Conservation (phyloP, 1,139 yeast species). For the Pichia sp. region DNA sequence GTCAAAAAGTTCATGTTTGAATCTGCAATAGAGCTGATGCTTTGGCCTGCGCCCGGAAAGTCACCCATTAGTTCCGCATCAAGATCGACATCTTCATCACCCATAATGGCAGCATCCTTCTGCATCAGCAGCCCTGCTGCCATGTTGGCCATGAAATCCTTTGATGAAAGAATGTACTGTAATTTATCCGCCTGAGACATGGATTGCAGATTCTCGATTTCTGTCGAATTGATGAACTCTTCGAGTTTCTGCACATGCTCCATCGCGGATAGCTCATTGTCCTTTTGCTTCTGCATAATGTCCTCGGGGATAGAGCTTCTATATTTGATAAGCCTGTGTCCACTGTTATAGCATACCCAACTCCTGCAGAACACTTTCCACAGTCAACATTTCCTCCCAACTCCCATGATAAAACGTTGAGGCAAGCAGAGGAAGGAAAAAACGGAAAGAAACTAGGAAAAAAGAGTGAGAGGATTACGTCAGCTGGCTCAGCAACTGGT, state of each 20-base stretch:
- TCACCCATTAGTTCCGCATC: not conserved
- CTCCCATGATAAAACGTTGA: not conserved
- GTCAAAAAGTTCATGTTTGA: conserved; percentile 3
- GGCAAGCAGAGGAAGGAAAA: not conserved
- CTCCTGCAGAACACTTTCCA: too few species aligned
- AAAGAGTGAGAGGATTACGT: not conserved
- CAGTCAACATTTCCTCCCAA: too few species aligned
- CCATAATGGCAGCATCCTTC: not conserved
- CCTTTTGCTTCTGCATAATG: not conserved
- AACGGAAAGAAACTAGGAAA: not conserved
- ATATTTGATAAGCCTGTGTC: not conserved
- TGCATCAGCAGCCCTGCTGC: conserved; percentile 5
- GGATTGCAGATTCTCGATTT: conserved; percentile 13
- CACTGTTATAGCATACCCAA: too few species aligned
- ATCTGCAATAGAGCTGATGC: not conserved
- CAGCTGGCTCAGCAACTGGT: conserved; percentile 6
- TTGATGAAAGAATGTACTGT: conserved; percentile 18
- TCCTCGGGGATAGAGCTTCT: not conserved
- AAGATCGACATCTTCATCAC: not conserved
- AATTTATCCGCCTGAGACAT: conserved; percentile 21
- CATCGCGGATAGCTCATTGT: not conserved
- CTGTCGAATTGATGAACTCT: conserved; percentile 11
- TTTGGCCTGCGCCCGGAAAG: not conserved
- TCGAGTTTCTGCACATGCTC: conserved; percentile 11
- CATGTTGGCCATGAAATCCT: conserved; percentile 16